Evolutionary conservation across 805 yeast species (phyloP).

Genomic region (Huiozyma sinensis): DNA sequence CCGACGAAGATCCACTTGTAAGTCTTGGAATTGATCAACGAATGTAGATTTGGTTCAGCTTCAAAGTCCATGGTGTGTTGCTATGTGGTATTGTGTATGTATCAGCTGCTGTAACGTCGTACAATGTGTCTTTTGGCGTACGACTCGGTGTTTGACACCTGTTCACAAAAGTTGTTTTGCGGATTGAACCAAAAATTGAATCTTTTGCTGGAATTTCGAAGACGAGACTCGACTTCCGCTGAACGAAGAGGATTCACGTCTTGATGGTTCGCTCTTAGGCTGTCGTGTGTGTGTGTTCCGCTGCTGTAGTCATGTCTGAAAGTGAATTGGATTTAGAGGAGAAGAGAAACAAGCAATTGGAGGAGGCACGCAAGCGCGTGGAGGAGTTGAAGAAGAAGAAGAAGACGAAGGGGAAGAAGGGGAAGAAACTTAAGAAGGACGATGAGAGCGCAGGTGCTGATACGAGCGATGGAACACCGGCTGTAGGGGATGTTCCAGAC

Average conservation of each 20-base stretch:
- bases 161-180: background rate
- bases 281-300: too few relatives aligned
- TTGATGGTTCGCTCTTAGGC: too few relatives aligned
- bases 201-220: background rate
- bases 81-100: background rate
- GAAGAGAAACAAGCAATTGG: conserved; percentile 49
- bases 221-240: too few relatives aligned
- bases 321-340: conserved; percentile 23
- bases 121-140: background rate
- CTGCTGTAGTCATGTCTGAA: conserved; percentile 18
- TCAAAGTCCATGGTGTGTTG: conserved; percentile 37
- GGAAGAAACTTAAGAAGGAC: conserved; percentile 25
- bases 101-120: background rate
- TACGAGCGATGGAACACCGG: conserved; percentile 5
- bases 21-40: conserved; percentile 53
- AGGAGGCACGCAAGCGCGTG: conserved; percentile 61
- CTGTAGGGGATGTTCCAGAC: background rate
- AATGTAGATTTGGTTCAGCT: conserved; percentile 62
- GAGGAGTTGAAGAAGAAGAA: conserved; percentile 58
- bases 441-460: background rate
- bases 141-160: background rate
- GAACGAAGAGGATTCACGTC: too few relatives aligned
- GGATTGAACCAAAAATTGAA: background rate
- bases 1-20: conserved; percentile 97
- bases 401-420: conserved; percentile 36